phyloP scores from a whole-genome alignment of 345 rosid species.

The Heritiera fomes region DNA sequence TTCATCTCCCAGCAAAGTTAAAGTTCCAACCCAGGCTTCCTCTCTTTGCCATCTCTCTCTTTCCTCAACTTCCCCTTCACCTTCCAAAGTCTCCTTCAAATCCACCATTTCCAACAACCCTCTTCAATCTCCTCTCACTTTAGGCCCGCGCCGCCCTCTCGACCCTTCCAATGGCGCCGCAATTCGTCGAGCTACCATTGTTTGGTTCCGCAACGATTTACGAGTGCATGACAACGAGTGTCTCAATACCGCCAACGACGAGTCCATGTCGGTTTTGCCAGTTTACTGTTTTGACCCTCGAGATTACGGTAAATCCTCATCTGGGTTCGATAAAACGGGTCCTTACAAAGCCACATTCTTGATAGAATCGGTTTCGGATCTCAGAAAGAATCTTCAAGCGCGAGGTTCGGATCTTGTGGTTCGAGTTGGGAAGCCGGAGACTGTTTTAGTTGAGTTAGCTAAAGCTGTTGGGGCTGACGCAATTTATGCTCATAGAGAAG shows the following conservation, averaged over 20 bases:
- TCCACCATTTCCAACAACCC: slow-evolving; percentile 86
- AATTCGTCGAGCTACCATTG: slow-evolving; percentile 80
- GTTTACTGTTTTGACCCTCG: slow-evolving; percentile 97
- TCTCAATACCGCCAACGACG: slow-evolving; percentile 77
- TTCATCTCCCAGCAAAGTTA: slow-evolving; percentile 58
- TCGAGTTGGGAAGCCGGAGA: slow-evolving; percentile 80
- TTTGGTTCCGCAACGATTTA: slow-evolving; percentile 94
- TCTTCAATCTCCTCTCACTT: slow-evolving; percentile 74
- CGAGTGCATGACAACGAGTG: slow-evolving; percentile 93
- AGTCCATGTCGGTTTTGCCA: slow-evolving; percentile 81
- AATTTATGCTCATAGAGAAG: slow-evolving; percentile 84
- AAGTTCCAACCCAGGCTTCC: slow-evolving; percentile 71
- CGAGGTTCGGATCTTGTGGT: slow-evolving; percentile 94
- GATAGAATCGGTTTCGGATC: slow-evolving; percentile 89
- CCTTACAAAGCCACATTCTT: slow-evolving; percentile 82
- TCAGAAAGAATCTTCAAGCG: slow-evolving; percentile 81
- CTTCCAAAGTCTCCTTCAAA: slow-evolving; percentile 62
- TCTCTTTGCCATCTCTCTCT: slow-evolving; percentile 58
- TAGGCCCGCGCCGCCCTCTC: slow-evolving; percentile 81
- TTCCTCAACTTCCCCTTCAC: slow-evolving; percentile 42
- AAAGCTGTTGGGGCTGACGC: slow-evolving; percentile 94
- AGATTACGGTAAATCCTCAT: slow-evolving; percentile 85
- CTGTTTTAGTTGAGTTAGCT: slow-evolving; percentile 74
- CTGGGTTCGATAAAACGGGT: slow-evolving; percentile 91
- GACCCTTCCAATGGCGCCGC: slow-evolving; percentile 87